Evolutionary conservation across 2,329 filamentous ascomycete species (phyloP).

Genomic region (Fusarium metavorans): DNA sequence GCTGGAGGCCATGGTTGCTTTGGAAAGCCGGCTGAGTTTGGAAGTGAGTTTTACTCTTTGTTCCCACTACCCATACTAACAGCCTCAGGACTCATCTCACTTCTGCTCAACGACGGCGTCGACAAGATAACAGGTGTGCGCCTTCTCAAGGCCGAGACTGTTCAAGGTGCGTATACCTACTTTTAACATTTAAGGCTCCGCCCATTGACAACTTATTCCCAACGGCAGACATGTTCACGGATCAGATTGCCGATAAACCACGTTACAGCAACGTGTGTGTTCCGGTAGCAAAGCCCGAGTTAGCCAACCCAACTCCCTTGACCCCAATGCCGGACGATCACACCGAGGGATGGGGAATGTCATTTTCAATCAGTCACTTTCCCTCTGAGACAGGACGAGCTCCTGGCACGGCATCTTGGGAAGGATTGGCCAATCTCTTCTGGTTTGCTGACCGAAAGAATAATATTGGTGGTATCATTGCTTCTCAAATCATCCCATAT

Average conservation of each 20-base stretch:
- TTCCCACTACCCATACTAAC: neutral
- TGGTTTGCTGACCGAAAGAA: neutral
- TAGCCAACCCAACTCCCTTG: neutral
- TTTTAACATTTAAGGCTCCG: neutral
- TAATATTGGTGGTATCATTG: neutral
- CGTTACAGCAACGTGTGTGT: neutral
- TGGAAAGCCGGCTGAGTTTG: neutral
- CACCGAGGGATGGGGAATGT: slow-evolving; percentile 1
- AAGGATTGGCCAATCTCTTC: neutral
- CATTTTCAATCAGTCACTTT: neutral
- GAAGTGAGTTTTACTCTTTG: neutral
- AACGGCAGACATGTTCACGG: neutral
- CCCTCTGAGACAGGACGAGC: neutral
- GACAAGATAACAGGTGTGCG: neutral
- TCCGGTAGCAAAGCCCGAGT: neutral
- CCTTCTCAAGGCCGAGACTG: neutral
- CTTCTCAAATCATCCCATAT: neutral
- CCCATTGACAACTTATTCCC: too few relatives aligned
- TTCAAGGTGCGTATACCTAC: neutral
- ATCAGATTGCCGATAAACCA: neutral
- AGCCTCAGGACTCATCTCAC: neutral
- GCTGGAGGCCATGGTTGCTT: neutral
- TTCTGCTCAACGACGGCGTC: neutral
- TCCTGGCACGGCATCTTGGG: neutral
- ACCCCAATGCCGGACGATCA: neutral